Percentiles rank a stretch among this genome's conserved stretches.
Evolutionary conservation across 1,284 basidiomycete species (phyloP).

Genomic region (Salmacisia buchloeana): DNA sequence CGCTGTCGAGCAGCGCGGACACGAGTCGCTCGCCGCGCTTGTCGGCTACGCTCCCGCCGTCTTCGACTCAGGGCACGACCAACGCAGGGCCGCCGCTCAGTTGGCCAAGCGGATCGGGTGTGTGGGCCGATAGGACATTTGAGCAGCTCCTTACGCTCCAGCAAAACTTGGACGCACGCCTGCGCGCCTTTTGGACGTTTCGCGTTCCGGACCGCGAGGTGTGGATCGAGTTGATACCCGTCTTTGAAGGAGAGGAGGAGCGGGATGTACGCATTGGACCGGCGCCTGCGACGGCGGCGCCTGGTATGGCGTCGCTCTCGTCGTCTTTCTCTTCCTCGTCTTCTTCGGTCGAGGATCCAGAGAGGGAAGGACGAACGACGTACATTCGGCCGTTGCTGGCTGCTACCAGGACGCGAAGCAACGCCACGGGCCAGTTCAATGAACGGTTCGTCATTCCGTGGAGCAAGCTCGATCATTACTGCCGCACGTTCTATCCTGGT

Average conservation of each 20-base stretch:
- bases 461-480: conserved; percentile 10
- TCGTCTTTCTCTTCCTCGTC: conserved; percentile 7
- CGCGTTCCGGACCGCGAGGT: conserved; percentile 26
- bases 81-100: background rate
- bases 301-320: conserved; percentile 19
- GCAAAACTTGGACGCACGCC: conserved; percentile 24
- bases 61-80: background rate
- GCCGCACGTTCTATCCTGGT: background rate
- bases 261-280: conserved; percentile 10
- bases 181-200: conserved; percentile 39
- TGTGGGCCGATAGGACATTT: conserved; percentile 27
- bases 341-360: background rate
- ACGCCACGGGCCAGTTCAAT: conserved; percentile 10
- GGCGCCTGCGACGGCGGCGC: conserved; percentile 20
- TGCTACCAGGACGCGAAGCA: background rate
- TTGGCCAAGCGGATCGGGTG: conserved; percentile 19
- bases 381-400: conserved; percentile 8
- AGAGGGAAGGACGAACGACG: no score
- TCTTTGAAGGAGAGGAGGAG: conserved; percentile 19
- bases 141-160: conserved; percentile 32
- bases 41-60: background rate
- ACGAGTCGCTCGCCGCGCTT: no score
- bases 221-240: conserved; percentile 28
- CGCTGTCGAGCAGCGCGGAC: background rate
- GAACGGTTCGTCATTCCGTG: conserved; percentile 12